phyloP scores from a whole-genome alignment of 345 rosid genomes.

The Pelargonium nanum region DNA sequence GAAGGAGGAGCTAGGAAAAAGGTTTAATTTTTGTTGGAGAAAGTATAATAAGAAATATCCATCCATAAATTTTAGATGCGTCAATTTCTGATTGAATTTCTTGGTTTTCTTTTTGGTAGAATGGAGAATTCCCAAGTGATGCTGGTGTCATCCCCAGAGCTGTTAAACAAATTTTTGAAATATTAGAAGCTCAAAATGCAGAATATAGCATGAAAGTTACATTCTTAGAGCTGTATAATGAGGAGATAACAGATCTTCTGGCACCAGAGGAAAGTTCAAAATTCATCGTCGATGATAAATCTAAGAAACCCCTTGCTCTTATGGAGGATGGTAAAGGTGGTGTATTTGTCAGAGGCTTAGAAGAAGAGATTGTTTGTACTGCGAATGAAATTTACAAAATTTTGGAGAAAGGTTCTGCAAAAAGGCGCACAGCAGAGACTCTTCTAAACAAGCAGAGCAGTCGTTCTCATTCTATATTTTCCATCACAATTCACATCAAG shows the following conservation, averaged over 20 bases:
- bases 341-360: slow-evolving; percentile 90
- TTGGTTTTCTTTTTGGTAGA: slow-evolving; percentile 32
- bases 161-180: slow-evolving; percentile 79
- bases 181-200: slow-evolving; percentile 78
- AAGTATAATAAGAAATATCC: background rate
- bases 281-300: slow-evolving; percentile 77
- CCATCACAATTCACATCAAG: slow-evolving; percentile 91
- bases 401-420: slow-evolving; percentile 93
- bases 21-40: slow-evolving; percentile 24
- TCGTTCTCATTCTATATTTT: slow-evolving; percentile 95
- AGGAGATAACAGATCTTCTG: slow-evolving; percentile 94
- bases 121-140: slow-evolving; percentile 91
- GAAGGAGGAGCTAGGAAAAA: slow-evolving; percentile 97
- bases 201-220: slow-evolving; percentile 98
- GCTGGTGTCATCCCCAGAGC: slow-evolving; percentile 98
- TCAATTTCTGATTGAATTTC: slow-evolving; percentile 14
- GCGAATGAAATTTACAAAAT: slow-evolving; percentile 96
- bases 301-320: slow-evolving; percentile 87
- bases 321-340: slow-evolving; percentile 99
- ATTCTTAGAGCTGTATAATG: slow-evolving; percentile 85
- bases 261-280: slow-evolving; percentile 75
- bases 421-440: slow-evolving; percentile 97
- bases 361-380: slow-evolving; percentile 90
- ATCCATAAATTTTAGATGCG: background rate
- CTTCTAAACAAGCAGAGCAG: slow-evolving; percentile 98